phyloP scores from a whole-genome alignment of 352 stramenopile genomes.

The Phytophthora aleatoria region DNA sequence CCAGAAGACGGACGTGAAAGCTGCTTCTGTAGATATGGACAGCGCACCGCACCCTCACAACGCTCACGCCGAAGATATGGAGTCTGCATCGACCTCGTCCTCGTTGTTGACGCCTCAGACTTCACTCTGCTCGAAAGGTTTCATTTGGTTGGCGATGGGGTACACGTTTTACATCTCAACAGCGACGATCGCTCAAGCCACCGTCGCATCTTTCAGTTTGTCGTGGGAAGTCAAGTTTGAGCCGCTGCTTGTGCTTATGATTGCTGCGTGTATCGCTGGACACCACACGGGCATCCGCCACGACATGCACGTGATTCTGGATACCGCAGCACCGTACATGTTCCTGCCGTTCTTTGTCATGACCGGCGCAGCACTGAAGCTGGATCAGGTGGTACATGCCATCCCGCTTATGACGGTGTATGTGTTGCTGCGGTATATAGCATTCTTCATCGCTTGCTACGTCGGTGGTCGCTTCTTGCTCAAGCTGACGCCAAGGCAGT shows the following conservation, averaged over 20 bases:
- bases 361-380: conserved; percentile 65
- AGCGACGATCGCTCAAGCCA: conserved; percentile 45
- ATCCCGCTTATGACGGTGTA: conserved; percentile 73
- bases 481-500: conserved; percentile 61
- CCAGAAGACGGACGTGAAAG: conserved; percentile 24
- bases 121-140: conserved; percentile 59
- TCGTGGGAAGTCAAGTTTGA: conserved; percentile 76
- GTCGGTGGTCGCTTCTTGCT: conserved; percentile 61
- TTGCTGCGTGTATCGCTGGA: conserved; percentile 63
- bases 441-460: conserved; percentile 74
- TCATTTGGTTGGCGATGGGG: conserved; percentile 67
- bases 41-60: conserved; percentile 11
- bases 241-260: conserved; percentile 71
- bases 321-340: conserved; percentile 66
- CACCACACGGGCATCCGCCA: conserved; percentile 66
- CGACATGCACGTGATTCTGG: conserved; percentile 79
- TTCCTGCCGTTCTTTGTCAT: conserved; percentile 83
- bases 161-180: conserved; percentile 70
- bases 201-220: conserved; percentile 50
- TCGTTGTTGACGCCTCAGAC: conserved; percentile 14
- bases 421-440: conserved; percentile 61
- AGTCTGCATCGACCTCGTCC: neutral
- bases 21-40: conserved; percentile 4
- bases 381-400: conserved; percentile 65
- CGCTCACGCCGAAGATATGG: neutral